phyloP scores from a whole-genome alignment of 2,329 filamentous ascomycete species.

The Monascus ruber region DNA sequence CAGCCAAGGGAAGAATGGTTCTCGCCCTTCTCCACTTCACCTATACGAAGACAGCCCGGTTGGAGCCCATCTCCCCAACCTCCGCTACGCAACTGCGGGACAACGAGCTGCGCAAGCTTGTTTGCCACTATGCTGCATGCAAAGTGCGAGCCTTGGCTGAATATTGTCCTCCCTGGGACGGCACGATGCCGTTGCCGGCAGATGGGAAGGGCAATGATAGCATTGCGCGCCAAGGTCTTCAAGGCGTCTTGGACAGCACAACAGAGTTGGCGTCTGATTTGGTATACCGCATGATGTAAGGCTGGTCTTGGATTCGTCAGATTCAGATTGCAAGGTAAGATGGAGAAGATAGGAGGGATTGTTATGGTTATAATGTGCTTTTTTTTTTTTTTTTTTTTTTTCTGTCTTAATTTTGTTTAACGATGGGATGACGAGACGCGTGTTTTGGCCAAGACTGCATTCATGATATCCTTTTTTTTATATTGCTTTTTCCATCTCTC shows the following conservation, averaged over 20 bases:
- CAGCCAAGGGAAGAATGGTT: constrained; percentile 22
- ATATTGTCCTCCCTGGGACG: constrained; percentile 20
- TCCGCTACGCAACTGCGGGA: constrained; percentile 26
- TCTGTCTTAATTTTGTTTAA: too few species aligned
- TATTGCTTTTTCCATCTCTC: too few species aligned
- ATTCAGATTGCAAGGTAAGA: too few species aligned
- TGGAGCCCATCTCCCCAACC: constrained; percentile 27
- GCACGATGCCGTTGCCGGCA: constrained; percentile 9
- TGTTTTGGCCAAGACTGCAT: too few species aligned
- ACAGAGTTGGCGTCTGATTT: constrained; percentile 31
- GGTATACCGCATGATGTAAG: constrained; percentile 31
- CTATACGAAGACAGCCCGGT: constrained; percentile 27
- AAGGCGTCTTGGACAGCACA: constrained; percentile 24
- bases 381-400: too few species aligned
- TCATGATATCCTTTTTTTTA: too few species aligned
- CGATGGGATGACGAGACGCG: too few species aligned
- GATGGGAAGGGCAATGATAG: constrained; percentile 6
- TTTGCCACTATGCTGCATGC: constrained; percentile 30
- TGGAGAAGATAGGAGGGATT: too few species aligned
- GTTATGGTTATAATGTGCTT: too few species aligned
- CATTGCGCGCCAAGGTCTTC: constrained; percentile 15
- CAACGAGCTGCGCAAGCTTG: constrained; percentile 29
- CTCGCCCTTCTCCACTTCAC: constrained; percentile 29
- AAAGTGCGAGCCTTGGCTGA: constrained; percentile 27
- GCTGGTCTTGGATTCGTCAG: too few species aligned